Conservation (phyloP, 1,284 basidiomycete species). For the Fomes fomentarius region DNA sequence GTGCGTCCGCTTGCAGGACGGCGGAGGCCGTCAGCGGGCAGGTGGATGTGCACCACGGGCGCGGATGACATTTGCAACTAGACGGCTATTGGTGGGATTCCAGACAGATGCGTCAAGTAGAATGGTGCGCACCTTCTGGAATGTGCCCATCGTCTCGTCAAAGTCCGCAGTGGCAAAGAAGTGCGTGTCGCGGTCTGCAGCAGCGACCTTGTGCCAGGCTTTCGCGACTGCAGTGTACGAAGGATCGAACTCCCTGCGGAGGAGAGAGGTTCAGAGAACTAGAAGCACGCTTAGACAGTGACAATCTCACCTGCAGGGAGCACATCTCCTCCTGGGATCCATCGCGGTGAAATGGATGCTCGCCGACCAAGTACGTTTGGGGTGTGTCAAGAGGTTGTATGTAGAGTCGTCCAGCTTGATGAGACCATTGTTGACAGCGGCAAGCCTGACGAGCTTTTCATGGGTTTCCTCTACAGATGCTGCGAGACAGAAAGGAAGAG, state of each 20-base stretch:
- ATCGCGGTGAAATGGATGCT: constrained; percentile 87
- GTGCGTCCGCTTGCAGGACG: constrained; percentile 54
- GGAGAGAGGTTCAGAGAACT: background rate
- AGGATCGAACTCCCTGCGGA: constrained; percentile 83
- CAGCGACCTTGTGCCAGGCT: constrained; percentile 71
- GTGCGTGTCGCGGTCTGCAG: constrained; percentile 71
- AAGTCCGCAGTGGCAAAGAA: constrained; percentile 95
- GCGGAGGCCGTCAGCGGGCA: constrained; percentile 72
- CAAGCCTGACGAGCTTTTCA: constrained; percentile 64
- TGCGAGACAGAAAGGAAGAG: constrained; percentile 47
- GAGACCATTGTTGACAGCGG: constrained; percentile 73
- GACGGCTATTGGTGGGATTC: constrained; percentile 32
- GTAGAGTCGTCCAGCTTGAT: constrained; percentile 76
- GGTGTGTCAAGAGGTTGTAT: constrained; percentile 76
- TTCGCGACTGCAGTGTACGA: constrained; percentile 79
- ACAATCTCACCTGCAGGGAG: constrained; percentile 71
- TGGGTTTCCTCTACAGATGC: constrained; percentile 43
- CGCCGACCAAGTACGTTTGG: constrained; percentile 83
- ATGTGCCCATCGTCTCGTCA: constrained; percentile 71
- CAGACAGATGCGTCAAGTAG: background rate
- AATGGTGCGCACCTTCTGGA: constrained; percentile 65
- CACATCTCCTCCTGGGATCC: constrained; percentile 74
- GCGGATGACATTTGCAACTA: constrained; percentile 75
- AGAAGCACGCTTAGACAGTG: background rate
- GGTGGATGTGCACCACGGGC: constrained; percentile 81